Percentiles rank a stretch among this genome's conserved stretches.
Evolutionary conservation across 2,329 filamentous ascomycete genomes (phyloP).

Genomic region (Neonectria coccinea): DNA sequence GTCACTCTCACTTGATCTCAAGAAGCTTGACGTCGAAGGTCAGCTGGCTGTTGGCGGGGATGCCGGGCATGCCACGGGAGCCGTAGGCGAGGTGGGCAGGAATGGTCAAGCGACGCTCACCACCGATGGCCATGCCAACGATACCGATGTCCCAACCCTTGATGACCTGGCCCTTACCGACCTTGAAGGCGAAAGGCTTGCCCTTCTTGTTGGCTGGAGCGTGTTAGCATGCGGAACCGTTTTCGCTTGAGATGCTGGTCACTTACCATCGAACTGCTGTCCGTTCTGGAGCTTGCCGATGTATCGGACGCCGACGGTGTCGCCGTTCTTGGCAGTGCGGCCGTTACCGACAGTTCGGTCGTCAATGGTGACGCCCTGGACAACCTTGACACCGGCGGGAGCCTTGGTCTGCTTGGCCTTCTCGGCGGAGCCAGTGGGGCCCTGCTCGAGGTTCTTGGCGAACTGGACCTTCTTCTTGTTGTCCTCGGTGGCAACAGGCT

Average conservation of each 20-base stretch:
- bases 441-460: constrained; percentile 98
- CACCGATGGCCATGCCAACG: constrained; percentile 90
- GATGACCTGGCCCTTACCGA: constrained; percentile 95
- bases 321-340: constrained; percentile 87
- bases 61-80: constrained; percentile 82
- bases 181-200: constrained; percentile 96
- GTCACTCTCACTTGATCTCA: constrained; percentile 77
- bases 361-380: constrained; percentile 91
- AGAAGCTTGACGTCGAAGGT: constrained; percentile 92
- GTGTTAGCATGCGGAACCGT: constrained; percentile 38
- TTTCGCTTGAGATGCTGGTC: neutral
- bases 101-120: constrained; percentile 92
- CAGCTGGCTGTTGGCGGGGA: constrained; percentile 90
- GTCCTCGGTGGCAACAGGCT: constrained; percentile 75
- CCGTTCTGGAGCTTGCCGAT: constrained; percentile 96
- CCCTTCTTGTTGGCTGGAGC: constrained; percentile 94
- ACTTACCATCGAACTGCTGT: constrained; percentile 93
- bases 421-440: constrained; percentile 79
- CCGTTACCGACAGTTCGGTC: constrained; percentile 94
- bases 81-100: constrained; percentile 91
- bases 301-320: constrained; percentile 94
- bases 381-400: constrained; percentile 77
- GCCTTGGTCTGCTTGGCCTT: constrained; percentile 58
- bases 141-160: constrained; percentile 99
- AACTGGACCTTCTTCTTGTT: constrained; percentile 92